Conservation (phyloP, 1,284 basidiomycete genomes). For the Schizophyllum amplum region DNA sequence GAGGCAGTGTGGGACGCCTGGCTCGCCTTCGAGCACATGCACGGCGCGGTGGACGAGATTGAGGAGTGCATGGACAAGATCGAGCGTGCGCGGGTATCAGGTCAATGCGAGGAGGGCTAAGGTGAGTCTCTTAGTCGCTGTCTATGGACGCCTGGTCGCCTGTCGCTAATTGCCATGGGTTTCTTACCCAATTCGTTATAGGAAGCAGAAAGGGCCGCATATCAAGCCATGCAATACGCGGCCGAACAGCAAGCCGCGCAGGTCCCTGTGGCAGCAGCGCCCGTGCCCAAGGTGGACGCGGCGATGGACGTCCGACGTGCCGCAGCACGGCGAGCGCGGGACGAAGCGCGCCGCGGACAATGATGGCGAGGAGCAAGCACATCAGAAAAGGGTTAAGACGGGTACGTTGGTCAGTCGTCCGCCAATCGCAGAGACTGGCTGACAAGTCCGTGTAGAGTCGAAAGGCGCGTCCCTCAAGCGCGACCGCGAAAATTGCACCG, state of each 20-base stretch:
- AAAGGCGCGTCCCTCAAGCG: constrained; percentile 56
- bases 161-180: not conserved
- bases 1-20: constrained; percentile 89
- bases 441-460: too few relatives aligned
- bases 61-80: constrained; percentile 63
- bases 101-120: constrained; percentile 60
- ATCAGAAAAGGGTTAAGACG: constrained; percentile 52
- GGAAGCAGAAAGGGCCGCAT: constrained; percentile 53
- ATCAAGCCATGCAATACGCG: constrained; percentile 37
- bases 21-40: constrained; percentile 76
- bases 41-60: constrained; percentile 68
- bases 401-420: too few relatives aligned
- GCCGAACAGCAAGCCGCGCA: constrained; percentile 33
- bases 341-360: constrained; percentile 63
- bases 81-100: constrained; percentile 54
- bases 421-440: too few relatives aligned
- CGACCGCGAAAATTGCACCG: constrained; percentile 92
- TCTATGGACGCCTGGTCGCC: not conserved
- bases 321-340: constrained; percentile 24
- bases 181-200: constrained; percentile 17
- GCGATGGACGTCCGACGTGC: constrained; percentile 50
- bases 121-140: constrained; percentile 28
- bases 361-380: constrained; percentile 16
- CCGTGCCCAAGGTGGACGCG: constrained; percentile 17
- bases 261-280: constrained; percentile 25